Evolutionary conservation across 2,329 filamentous ascomycete genomes (phyloP).

Genomic region (Pezicula rhizophila): DNA sequence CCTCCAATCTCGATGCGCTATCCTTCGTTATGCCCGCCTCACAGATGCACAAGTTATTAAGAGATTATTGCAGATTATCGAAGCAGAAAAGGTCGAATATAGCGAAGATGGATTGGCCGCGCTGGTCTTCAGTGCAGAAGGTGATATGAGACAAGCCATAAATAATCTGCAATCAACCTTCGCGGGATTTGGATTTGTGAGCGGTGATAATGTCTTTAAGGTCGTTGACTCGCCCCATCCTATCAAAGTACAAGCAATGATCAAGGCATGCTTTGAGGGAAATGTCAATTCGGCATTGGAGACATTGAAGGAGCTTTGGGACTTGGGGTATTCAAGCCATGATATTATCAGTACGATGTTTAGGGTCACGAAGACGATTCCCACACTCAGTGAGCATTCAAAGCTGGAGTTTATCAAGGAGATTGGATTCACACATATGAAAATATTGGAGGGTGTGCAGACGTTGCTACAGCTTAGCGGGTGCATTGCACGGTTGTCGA

Average conservation of each 20-base stretch:
- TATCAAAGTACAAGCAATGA: constrained; percentile 97
- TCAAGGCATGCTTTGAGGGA: constrained; percentile 92
- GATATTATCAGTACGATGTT: constrained; percentile 99
- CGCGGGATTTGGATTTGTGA: constrained; percentile 95
- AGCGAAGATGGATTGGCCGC: constrained; percentile 91
- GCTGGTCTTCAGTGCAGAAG: constrained; percentile 94
- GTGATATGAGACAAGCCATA: constrained; percentile 98
- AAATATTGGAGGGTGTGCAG: constrained; percentile 95
- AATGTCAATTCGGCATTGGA: constrained; percentile 86
- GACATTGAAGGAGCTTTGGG: constrained; percentile 84
- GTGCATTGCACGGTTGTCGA: constrained; percentile 84
- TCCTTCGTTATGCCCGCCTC: constrained; percentile 85
- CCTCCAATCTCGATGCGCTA: constrained; percentile 93
- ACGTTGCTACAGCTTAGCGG: constrained; percentile 90
- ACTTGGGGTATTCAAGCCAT: constrained; percentile 93
- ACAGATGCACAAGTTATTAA: constrained; percentile 92
- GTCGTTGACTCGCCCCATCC: constrained; percentile 96
- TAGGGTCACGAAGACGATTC: constrained; percentile 92
- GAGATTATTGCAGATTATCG: constrained; percentile 83
- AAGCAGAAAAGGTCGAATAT: constrained; percentile 84
- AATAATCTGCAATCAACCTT: constrained; percentile 94
- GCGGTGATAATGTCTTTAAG: constrained; percentile 94
- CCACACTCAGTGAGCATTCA: constrained; percentile 83
- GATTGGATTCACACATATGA: constrained; percentile 99
- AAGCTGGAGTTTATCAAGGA: constrained; percentile 98